Percentiles rank a stretch among this genome's conserved stretches.
Conservation (phyloP, 495 filamentous ascomycete genomes). For the Penicillium egyptiacum region DNA sequence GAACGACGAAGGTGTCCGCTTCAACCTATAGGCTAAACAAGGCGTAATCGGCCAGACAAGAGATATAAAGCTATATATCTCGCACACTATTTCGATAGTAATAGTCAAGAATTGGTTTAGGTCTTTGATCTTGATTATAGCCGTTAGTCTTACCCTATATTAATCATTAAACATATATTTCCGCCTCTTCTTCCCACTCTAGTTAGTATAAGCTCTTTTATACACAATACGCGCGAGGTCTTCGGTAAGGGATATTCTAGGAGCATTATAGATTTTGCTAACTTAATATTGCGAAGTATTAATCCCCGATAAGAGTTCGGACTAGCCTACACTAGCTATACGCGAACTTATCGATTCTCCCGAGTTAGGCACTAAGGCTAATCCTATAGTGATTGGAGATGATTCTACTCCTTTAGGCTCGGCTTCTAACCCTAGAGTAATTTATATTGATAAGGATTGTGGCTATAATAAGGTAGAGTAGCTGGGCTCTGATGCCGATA, state of each 20-base stretch:
- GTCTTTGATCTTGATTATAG: neutral
- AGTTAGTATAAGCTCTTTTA: conserved; percentile 1
- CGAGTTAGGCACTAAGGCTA: neutral
- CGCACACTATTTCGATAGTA: conserved; percentile 3
- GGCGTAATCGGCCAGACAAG: conserved; percentile 10
- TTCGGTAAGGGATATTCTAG: neutral
- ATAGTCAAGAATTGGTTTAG: conserved; percentile 7
- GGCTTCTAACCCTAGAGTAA: neutral
- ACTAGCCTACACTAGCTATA: neutral
- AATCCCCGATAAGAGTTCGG: neutral
- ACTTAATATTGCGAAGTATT: neutral
- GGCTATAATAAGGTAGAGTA: neutral
- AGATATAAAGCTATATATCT: conserved; percentile 13
- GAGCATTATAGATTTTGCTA: neutral
- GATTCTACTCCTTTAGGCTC: neutral
- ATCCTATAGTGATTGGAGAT: conserved; percentile 2
- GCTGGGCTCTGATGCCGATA: neutral
- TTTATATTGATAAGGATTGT: neutral
- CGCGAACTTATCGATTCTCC: neutral
- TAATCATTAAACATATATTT: conserved; percentile 7
- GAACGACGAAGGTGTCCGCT: conserved; percentile 6
- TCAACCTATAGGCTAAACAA: conserved; percentile 10
- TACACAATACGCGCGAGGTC: neutral
- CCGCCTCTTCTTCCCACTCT: conserved; percentile 1
- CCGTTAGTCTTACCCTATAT: conserved; percentile 5